Conservation (phyloP, 139 green algal species). For the Monoraphidium neglectum region DNA sequence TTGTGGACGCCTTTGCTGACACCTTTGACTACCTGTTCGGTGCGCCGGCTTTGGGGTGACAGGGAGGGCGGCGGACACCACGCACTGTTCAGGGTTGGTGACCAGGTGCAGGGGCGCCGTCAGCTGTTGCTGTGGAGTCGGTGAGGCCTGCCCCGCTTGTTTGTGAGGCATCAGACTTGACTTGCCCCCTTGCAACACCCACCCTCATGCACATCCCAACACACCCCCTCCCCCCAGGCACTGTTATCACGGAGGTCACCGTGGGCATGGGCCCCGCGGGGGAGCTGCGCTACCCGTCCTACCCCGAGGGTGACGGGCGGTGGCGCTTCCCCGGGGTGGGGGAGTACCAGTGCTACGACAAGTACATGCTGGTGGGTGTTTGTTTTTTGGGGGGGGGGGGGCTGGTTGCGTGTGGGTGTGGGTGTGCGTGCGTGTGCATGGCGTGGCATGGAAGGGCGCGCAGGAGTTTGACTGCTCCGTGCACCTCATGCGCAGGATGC, state of each 20-base stretch:
- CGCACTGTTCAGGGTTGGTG: neutral
- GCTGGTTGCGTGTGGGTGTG: no score
- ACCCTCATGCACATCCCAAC: neutral
- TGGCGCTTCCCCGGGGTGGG: slow-evolving; percentile 97
- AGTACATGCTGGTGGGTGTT: slow-evolving; percentile 91
- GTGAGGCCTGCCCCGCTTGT: neutral
- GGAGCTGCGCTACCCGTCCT: slow-evolving; percentile 98
- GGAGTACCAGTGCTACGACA: slow-evolving; percentile 99
- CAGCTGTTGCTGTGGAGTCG: neutral
- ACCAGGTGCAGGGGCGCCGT: neutral
- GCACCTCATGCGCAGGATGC: no score
- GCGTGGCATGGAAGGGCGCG: no score
- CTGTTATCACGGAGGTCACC: slow-evolving; percentile 90
- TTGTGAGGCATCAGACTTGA: neutral
- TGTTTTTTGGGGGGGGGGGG: no score
- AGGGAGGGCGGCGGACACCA: neutral
- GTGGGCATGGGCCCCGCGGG: slow-evolving; percentile 95
- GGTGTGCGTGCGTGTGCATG: no score
- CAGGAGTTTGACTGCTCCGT: no score
- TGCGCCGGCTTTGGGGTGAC: slow-evolving; percentile 1
- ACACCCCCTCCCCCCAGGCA: slow-evolving; percentile 38
- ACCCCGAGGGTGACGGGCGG: slow-evolving; percentile 92
- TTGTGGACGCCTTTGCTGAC: slow-evolving; percentile 88
- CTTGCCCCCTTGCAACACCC: neutral
- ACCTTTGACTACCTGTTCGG: slow-evolving; percentile 49